Base-by-base conservation (phyloP, 257 asterid genomes). In the Solanum habrochaites region DNA sequence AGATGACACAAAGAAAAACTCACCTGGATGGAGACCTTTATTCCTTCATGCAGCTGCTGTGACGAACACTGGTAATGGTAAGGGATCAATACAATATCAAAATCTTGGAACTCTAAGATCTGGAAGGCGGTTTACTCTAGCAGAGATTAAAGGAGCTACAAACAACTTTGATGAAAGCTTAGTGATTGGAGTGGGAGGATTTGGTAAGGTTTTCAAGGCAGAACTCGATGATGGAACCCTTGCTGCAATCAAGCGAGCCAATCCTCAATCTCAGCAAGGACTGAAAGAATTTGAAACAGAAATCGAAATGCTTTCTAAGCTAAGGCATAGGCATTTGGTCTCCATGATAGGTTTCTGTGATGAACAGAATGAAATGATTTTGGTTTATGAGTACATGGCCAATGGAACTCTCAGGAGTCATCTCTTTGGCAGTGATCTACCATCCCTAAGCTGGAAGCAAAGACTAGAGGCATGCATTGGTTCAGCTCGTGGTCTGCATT, bases 221-320 rank as follows among this genome's bases (percentile, higher is more conserved):
- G 95, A 94, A 87, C 92, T 94, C 29, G 95, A 92, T 15, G 98
- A 95, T 37, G 86, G 87, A 37, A 90, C 90, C 40, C 92, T 89
- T 14, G 96, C 90, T 20, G 99, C 99, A 6, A 90, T 95, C 66
- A 96, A 96, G 87, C 90, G 98, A 78, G 91, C 98, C 83, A 94
- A 96, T 77, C 99, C 98, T 18, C 97, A 95, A 74, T 96, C 99
- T 73, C 98, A 94, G 88, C 99, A 96, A 89, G 99, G 99, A 8
- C 77, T 96, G 78, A 90, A 64, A 5, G 99, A 96, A 60, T 96
- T 96, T 72, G 98, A 96, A 89, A 96, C 99, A 2, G 99, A 96
- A 87, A 96, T 95, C 7, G 96, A 94, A 86, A 67, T 96, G 93
- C 92, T 96, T 72, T 96, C 99, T 13, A 94, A 93, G 87, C 90